These are phyloP conservation scores for Asterochloris sp. DNA, from an alignment of 139 green algal genomes.

Conservation along the genomic window DNA sequence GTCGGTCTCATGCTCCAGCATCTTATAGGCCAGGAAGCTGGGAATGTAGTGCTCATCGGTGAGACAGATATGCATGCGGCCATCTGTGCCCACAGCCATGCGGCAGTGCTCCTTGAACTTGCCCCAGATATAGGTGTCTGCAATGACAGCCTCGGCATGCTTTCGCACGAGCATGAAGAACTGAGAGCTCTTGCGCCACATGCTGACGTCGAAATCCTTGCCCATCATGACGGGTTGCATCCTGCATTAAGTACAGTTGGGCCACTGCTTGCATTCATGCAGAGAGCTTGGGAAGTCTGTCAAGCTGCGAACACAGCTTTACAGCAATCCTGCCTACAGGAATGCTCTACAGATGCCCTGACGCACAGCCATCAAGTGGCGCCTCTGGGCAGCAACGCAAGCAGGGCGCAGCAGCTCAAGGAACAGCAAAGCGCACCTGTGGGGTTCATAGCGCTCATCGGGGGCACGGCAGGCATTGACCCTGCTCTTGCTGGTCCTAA, in stretches of 20 bases:
- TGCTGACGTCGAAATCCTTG: background rate
- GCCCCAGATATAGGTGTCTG: constrained; percentile 14
- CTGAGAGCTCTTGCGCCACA: constrained; percentile 13
- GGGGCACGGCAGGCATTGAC: constrained; percentile 21
- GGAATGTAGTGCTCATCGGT: constrained; percentile 17
- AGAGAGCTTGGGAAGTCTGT: too few species aligned
- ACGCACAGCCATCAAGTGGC: too few species aligned
- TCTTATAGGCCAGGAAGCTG: constrained; percentile 1
- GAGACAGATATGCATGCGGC: constrained; percentile 8
- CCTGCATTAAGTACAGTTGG: too few species aligned
- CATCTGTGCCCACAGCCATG: constrained; percentile 2
- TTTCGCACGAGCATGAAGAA: constrained; percentile 17
- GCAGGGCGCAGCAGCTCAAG: too few species aligned
- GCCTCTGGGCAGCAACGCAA: too few species aligned
- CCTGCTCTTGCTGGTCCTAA: constrained; percentile 3
- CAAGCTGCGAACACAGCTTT: too few species aligned
- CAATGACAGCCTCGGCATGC: constrained; percentile 5
- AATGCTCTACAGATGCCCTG: too few species aligned
- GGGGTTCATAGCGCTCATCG: too few species aligned
- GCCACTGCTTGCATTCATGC: too few species aligned
- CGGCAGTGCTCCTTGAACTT: constrained; percentile 11
- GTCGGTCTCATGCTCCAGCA: constrained; percentile 18
- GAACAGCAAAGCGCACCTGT: too few species aligned
- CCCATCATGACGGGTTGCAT: too few species aligned
- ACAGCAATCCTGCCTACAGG: too few species aligned